Conservation (phyloP, 139 green algal species). For the Chloropicon primus region DNA sequence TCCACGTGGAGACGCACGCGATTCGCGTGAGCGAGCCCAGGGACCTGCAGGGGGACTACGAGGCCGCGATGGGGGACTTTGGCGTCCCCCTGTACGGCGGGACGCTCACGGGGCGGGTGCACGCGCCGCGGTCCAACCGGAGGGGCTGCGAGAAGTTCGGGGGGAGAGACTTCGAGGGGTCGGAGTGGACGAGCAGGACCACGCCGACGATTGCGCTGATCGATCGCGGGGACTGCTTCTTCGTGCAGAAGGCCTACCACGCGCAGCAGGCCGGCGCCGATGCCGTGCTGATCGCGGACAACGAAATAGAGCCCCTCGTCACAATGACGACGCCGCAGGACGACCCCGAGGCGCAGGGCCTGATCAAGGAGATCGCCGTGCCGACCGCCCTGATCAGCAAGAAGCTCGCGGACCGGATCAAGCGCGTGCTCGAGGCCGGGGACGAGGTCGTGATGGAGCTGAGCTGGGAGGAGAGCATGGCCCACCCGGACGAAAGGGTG, state of each 20-base stretch:
- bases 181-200: not conserved
- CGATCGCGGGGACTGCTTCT: constrained; percentile 18
- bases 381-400: constrained; percentile 62
- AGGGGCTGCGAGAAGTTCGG: constrained; percentile 22
- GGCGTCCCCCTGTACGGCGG: constrained; percentile 52
- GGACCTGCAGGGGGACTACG: constrained; percentile 21
- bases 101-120: constrained; percentile 30
- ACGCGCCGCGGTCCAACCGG: constrained; percentile 19
- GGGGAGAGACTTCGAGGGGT: not conserved
- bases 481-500: constrained; percentile 42
- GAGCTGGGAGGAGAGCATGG: constrained; percentile 68
- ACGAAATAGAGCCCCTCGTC: constrained; percentile 50
- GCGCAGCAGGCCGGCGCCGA: constrained; percentile 67
- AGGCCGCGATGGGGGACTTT: constrained; percentile 53
- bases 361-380: constrained; percentile 52
- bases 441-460: constrained; percentile 43
- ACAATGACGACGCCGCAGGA: constrained; percentile 59
- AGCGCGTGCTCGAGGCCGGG: constrained; percentile 37
- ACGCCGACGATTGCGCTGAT: constrained; percentile 30
- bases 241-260: constrained; percentile 62
- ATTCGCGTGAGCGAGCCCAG: constrained; percentile 28
- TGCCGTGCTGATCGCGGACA: constrained; percentile 52
- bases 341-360: constrained; percentile 30
- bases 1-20: constrained; percentile 31
- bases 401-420: constrained; percentile 44